Percentiles rank a stretch among this genome's conserved stretches.
Conservation (phyloP, 192 early-diverging fungal genomes). For the Umbelopsis sp. region DNA sequence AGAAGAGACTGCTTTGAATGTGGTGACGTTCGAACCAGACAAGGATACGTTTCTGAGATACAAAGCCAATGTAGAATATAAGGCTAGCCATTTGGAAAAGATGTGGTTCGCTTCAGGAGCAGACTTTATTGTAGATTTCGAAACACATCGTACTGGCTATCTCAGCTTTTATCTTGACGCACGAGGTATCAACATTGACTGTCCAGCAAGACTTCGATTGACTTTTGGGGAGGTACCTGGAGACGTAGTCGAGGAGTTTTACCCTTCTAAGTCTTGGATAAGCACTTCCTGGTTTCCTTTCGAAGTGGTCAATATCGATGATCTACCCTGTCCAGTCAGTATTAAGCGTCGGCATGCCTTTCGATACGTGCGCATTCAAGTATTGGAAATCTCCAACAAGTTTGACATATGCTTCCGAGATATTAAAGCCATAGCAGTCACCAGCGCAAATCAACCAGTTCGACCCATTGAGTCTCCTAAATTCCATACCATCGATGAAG, state of each 20-base stretch:
- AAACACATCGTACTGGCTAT: slow-evolving; percentile 10
- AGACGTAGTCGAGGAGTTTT: slow-evolving; percentile 16
- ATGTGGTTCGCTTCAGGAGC: slow-evolving; percentile 9
- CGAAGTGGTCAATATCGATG: slow-evolving; percentile 3
- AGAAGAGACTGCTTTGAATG: neutral
- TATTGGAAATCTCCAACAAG: slow-evolving; percentile 4
- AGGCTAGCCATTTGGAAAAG: neutral
- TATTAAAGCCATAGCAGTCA: neutral
- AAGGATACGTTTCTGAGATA: neutral
- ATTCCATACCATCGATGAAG: neutral
- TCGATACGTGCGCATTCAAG: slow-evolving; percentile 5
- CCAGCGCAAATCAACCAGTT: neutral
- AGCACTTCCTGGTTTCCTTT: slow-evolving; percentile 17
- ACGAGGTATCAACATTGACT: slow-evolving; percentile 9
- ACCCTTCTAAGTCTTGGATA: slow-evolving; percentile 21
- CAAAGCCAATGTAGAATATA: neutral
- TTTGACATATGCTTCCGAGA: slow-evolving; percentile 14
- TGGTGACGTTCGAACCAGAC: slow-evolving; percentile 10
- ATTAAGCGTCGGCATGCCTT: slow-evolving; percentile 14
- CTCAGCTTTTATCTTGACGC: slow-evolving; percentile 9
- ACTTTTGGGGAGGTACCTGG: slow-evolving; percentile 17
- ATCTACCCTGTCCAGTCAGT: neutral
- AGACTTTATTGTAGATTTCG: slow-evolving; percentile 6
- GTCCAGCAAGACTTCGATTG: slow-evolving; percentile 1
- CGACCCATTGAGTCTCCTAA: neutral